These are phyloP conservation scores for Dendryphion nanum DNA, from an alignment of 2,329 filamentous ascomycete species.

Conservation along the genomic window DNA sequence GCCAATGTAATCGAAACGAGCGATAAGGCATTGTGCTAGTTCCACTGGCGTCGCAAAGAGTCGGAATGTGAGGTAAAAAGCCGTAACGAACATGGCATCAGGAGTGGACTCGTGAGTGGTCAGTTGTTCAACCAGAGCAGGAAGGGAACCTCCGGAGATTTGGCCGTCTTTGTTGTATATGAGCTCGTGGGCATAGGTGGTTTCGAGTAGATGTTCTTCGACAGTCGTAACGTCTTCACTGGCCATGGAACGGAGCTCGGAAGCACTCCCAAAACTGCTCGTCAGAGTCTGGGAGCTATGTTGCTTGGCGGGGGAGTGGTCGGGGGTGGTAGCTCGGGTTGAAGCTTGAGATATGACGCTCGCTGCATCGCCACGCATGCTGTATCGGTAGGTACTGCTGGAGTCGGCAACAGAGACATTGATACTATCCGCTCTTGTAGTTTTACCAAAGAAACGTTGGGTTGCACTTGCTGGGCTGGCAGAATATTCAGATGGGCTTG, in stretches of 20 bases:
- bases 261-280: slow-evolving; percentile 64
- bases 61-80: slow-evolving; percentile 95
- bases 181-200: slow-evolving; percentile 86
- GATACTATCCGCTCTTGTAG: slow-evolving; percentile 57
- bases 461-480: slow-evolving; percentile 37
- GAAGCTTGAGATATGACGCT: slow-evolving; percentile 80
- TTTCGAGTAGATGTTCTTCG: slow-evolving; percentile 83
- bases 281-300: slow-evolving; percentile 58
- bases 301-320: slow-evolving; percentile 55
- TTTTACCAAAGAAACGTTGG: slow-evolving; percentile 26
- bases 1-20: slow-evolving; percentile 88
- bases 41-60: slow-evolving; percentile 81
- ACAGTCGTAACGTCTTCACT: slow-evolving; percentile 76
- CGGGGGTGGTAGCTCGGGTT: slow-evolving; percentile 84
- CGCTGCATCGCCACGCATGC: slow-evolving; percentile 71
- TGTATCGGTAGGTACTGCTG: slow-evolving; percentile 73
- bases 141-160: slow-evolving; percentile 86
- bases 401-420: slow-evolving; percentile 75
- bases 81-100: slow-evolving; percentile 85
- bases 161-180: slow-evolving; percentile 93
- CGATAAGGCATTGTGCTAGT: slow-evolving; percentile 78
- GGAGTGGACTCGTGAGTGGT: slow-evolving; percentile 92
- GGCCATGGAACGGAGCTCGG: slow-evolving; percentile 62
- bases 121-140: slow-evolving; percentile 88
- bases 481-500: slow-evolving; percentile 25